Evolutionary conservation across 2,329 filamentous ascomycete genomes (phyloP).

Genomic region (Blumeriella jaapii): DNA sequence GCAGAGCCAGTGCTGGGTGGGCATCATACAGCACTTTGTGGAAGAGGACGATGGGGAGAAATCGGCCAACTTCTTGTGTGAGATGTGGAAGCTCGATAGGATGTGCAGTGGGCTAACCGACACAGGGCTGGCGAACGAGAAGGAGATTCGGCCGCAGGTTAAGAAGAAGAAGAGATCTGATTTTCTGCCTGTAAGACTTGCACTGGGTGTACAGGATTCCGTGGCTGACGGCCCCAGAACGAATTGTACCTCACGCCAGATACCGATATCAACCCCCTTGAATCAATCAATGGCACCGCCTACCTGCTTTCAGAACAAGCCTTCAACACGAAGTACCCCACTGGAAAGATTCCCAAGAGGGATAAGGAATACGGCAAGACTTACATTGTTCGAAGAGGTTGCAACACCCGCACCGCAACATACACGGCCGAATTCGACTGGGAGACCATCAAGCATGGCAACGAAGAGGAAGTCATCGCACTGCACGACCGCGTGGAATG

Average conservation of each 20-base stretch:
- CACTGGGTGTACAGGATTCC: not conserved
- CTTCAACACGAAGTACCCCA: slow-evolving; percentile 61
- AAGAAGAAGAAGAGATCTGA: slow-evolving; percentile 73
- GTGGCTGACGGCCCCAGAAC: slow-evolving; percentile 40
- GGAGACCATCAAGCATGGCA: slow-evolving; percentile 63
- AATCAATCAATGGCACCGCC: slow-evolving; percentile 84
- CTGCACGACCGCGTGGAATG: slow-evolving; percentile 40
- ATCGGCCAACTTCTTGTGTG: slow-evolving; percentile 73
- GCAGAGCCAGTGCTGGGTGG: slow-evolving; percentile 71
- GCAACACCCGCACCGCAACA: slow-evolving; percentile 75
- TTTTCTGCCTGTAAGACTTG: slow-evolving; percentile 48
- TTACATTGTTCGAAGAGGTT: slow-evolving; percentile 82
- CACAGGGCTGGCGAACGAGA: slow-evolving; percentile 73
- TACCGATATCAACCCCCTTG: slow-evolving; percentile 77
- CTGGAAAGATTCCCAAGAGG: slow-evolving; percentile 59
- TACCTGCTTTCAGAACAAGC: slow-evolving; percentile 60
- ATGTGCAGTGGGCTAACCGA: slow-evolving; percentile 10
- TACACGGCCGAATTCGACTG: slow-evolving; percentile 90
- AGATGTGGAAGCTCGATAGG: no score
- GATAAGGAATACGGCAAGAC: slow-evolving; percentile 71
- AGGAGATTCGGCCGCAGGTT: slow-evolving; percentile 61
- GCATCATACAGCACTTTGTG: slow-evolving; percentile 72
- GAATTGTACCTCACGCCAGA: slow-evolving; percentile 86
- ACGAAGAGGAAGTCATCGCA: slow-evolving; percentile 18
- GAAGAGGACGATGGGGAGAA: slow-evolving; percentile 65